These are phyloP conservation scores for Symbiodinium natans DNA, from an alignment of 73 alveolate species.

Conservation along the genomic window DNA sequence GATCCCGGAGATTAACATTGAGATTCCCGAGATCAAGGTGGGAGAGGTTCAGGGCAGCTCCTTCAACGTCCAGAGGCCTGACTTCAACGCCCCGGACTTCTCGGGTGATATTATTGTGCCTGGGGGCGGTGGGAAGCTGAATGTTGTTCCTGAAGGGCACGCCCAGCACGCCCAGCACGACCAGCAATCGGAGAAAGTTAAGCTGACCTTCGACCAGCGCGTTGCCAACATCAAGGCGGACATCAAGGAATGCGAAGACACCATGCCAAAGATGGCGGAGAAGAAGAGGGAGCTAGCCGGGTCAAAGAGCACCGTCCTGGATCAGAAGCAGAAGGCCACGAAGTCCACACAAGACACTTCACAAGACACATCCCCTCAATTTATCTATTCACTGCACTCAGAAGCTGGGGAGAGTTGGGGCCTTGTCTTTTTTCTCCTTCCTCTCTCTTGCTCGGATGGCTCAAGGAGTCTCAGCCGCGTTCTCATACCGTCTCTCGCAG, in stretches of 20 bases:
- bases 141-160: slow-evolving; percentile 16
- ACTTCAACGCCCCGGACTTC: slow-evolving; percentile 60
- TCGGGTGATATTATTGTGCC: slow-evolving; percentile 71
- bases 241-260: slow-evolving; percentile 46
- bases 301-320: background rate
- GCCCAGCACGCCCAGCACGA: background rate
- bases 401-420: too few species aligned
- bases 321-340: slow-evolving; percentile 69
- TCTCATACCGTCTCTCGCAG: background rate
- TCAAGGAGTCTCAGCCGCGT: background rate
- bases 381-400: too few species aligned
- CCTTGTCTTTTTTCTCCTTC: background rate
- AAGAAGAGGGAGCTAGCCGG: slow-evolving; percentile 30
- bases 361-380: too few species aligned
- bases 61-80: slow-evolving; percentile 39
- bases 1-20: slow-evolving; percentile 64
- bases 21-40: slow-evolving; percentile 57
- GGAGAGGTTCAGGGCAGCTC: slow-evolving; percentile 6
- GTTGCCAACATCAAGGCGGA: slow-evolving; percentile 64
- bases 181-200: slow-evolving; percentile 12
- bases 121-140: slow-evolving; percentile 76
- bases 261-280: slow-evolving; percentile 31
- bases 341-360: background rate
- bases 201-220: slow-evolving; percentile 72
- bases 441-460: background rate